A percentile compares a stretch with the other conserved stretches of the same genome.
These are phyloP conservation scores for Albophoma yamanashiensis DNA, from an alignment of 2,329 filamentous ascomycete species.

Conservation along the genomic window DNA sequence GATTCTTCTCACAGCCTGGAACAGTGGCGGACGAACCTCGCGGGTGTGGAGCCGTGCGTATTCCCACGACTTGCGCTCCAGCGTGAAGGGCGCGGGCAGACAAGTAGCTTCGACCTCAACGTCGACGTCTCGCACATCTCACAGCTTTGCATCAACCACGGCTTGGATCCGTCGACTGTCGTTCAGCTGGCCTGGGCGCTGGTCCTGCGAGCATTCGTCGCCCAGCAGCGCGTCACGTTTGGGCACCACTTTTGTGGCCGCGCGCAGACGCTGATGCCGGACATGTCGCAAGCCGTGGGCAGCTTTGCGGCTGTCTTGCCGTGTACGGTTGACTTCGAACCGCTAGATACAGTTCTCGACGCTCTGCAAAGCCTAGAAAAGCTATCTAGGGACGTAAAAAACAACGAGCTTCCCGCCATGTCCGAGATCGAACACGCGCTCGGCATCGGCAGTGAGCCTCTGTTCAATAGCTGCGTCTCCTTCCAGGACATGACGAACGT, in stretches of 20 bases:
- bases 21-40: constrained; percentile 34
- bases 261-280: constrained; percentile 29
- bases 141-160: constrained; percentile 27
- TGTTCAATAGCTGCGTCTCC: constrained; percentile 42
- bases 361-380: constrained; percentile 22
- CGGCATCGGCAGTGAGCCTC: constrained; percentile 25
- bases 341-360: constrained; percentile 19
- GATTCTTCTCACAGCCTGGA: constrained; percentile 22
- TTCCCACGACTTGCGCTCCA: constrained; percentile 30
- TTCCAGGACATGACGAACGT: constrained; percentile 28
- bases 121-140: constrained; percentile 28
- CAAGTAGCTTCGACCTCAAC: constrained; percentile 27
- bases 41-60: constrained; percentile 27
- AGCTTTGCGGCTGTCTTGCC: constrained; percentile 31
- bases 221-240: constrained; percentile 41
- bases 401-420: constrained; percentile 34
- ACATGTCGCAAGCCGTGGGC: constrained; percentile 31
- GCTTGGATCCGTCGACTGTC: constrained; percentile 35
- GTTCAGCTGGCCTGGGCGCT: constrained; percentile 51
- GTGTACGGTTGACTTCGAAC: constrained; percentile 20
- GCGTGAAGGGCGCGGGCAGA: constrained; percentile 17
- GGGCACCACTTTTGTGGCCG: constrained; percentile 38
- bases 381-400: constrained; percentile 6
- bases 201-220: constrained; percentile 43
- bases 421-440: constrained; percentile 36